Evolutionary conservation across 495 filamentous ascomycete genomes (phyloP).

Genomic region (Penicillium malachiteum): DNA sequence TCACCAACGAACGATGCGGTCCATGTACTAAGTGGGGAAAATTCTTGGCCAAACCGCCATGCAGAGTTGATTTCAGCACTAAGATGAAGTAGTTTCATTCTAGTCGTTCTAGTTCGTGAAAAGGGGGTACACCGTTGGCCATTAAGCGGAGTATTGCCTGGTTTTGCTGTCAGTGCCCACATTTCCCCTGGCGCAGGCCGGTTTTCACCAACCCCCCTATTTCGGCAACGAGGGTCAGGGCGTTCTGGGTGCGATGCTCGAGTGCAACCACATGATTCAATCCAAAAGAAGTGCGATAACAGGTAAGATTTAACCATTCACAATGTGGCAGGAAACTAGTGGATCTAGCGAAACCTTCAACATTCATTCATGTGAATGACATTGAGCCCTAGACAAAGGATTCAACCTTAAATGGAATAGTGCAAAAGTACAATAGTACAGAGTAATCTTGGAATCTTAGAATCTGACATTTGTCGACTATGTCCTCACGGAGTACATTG

Average conservation of each 20-base stretch:
- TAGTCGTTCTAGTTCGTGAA: slow-evolving; percentile 3
- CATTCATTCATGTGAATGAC: not conserved
- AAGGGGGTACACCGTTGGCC: slow-evolving; percentile 6
- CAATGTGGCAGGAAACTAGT: not conserved
- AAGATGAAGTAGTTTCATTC: slow-evolving; percentile 6
- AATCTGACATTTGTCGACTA: no score
- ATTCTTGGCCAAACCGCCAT: slow-evolving; percentile 4
- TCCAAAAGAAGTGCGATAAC: no score
- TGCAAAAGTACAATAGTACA: no score
- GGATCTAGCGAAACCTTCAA: not conserved
- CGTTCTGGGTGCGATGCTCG: not conserved
- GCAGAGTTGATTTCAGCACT: slow-evolving; percentile 1
- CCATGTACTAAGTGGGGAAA: slow-evolving; percentile 5
- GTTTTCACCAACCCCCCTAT: not conserved
- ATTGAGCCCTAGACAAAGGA: no score
- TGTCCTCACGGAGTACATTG: no score
- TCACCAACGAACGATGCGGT: slow-evolving; percentile 8
- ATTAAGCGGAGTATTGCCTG: slow-evolving; percentile 5
- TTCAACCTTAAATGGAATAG: no score
- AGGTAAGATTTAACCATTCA: not conserved
- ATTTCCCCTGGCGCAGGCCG: not conserved
- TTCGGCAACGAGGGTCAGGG: not conserved
- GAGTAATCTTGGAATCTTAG: no score
- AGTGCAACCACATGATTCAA: no score
- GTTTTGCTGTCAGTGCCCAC: not conserved